A percentile compares a stretch with the other conserved stretches of the same genome.
Conservation (phyloP, 1,139 yeast species). For the Blastobotrys serpentis region DNA sequence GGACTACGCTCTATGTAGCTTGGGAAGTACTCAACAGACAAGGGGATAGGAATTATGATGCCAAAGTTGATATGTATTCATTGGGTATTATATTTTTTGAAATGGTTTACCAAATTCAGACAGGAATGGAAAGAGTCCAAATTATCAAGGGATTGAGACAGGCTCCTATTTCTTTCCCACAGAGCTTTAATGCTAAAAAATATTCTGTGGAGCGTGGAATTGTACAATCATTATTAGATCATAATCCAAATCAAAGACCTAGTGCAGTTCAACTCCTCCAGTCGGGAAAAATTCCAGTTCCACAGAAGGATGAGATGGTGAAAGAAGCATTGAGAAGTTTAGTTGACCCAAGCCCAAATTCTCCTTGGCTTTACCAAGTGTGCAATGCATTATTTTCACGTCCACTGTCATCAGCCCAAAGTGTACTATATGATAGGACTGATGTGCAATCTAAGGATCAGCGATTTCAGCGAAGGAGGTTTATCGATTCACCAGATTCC, state of each 20-base stretch:
- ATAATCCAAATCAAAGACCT: slow-evolving; percentile 75
- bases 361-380: slow-evolving; percentile 93
- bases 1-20: slow-evolving; percentile 91
- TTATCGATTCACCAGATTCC: slow-evolving; percentile 32
- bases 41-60: slow-evolving; percentile 54
- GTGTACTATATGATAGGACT: slow-evolving; percentile 68
- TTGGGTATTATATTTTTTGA: slow-evolving; percentile 93
- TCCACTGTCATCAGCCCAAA: slow-evolving; percentile 75
- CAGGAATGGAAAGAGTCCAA: slow-evolving; percentile 89
- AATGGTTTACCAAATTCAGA: slow-evolving; percentile 78
- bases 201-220: slow-evolving; percentile 62
- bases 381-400: slow-evolving; percentile 80
- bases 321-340: slow-evolving; percentile 83
- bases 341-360: slow-evolving; percentile 70
- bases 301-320: slow-evolving; percentile 84
- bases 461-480: slow-evolving; percentile 10
- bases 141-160: slow-evolving; percentile 64
- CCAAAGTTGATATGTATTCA: slow-evolving; percentile 94
- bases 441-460: slow-evolving; percentile 16
- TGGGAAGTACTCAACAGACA: slow-evolving; percentile 64
- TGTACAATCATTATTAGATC: slow-evolving; percentile 64
- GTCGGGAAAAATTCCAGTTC: slow-evolving; percentile 82
- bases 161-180: slow-evolving; percentile 60
- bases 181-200: slow-evolving; percentile 54
- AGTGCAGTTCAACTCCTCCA: slow-evolving; percentile 70